Base-by-base conservation (phyloP, 371 early-diverging fungal genomes). In the Funneliformis caledonium region DNA sequence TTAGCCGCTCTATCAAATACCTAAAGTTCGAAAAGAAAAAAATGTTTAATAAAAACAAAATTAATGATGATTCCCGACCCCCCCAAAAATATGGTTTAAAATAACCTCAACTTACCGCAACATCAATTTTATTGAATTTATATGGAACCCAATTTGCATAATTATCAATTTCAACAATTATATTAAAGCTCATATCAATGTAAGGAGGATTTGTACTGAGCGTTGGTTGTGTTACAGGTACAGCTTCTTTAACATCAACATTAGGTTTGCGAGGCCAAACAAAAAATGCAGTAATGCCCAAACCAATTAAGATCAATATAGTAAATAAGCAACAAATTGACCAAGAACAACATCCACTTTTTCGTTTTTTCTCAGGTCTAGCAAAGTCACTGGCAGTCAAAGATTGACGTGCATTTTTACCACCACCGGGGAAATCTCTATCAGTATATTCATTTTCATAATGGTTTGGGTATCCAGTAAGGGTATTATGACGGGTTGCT, bases 81-180 rank as follows among this genome's bases (percentile, higher is more conserved):
- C 8, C 8, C 48, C 5, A 3, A 70, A 70, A 5, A 19, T 19
- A 56, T 31, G 33, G 12, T 43, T 33, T 60, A 10, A n/a, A 61
- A 52, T 52, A 73, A 14, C 4, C 26, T 26, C 26, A 52, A 61
- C 62, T 42, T 48, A 76, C 76, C 31, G 56, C 2, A 12, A 61
- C 62, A 33, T 76, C 76, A 60, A 76, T 61, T 43, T 42, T 76
- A 42, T 76, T 76, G 42, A 76, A 76, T 76, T 37, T 76, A 14
- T 59, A 47, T 37, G 76, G 76, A 43, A 76, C 45, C 56, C 52
- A 76, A 61, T 76, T 76, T 45, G 31, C 62, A n/a, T 14, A 11
- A 62, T 76, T 76, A 47, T 62, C 26, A 33, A 76, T 59, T 61
- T 76, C 31, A 12, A 60, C 9, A 7, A 5, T 6, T 12, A 76